Evolutionary conservation across 352 stramenopile genomes (phyloP), one percentile per base, ranked within the genome.

Genomic region (Thalassiosira hispida): DNA sequence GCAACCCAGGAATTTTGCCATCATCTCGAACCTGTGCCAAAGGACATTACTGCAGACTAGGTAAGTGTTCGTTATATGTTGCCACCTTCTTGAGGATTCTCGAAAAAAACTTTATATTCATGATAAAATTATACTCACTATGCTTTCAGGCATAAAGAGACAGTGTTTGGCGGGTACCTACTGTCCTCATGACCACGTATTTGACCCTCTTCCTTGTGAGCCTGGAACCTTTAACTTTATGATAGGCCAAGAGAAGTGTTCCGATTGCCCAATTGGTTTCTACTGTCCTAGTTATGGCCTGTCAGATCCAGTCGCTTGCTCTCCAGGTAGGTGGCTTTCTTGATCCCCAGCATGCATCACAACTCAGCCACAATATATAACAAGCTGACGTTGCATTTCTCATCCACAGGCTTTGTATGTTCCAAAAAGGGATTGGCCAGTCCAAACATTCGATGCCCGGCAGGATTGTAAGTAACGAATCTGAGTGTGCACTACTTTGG

Each of bases 171-270:
- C 94, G 2, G 96, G 95, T 1, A 97, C 93, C 0, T 97, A 96
- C 68, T 99, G 97, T 70, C 96, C 97, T 9, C 52, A 87, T 14
- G 88, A 87, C 20, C 94, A 96, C 9, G 80, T 96, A 23, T 90
- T 89, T 38, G 84, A 95, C 4, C 96, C 97, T 0, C 73, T 98
- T 8, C 85, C 94, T 1, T 99, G 97, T 85, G 88, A 91, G 9
- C 96, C 96, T 25, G 96, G 96, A 1, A 91, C 82, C 11, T 99
- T 98, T 81, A 98, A 98, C 63, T 95, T 87, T 0, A 97, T 98
- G 95, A 88, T 97, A 27, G 94, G 87, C 9, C 96, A 98, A 72
- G 64, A 85, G 0, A 87, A 91, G 55, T 99, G 97, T 79, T 95
- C 89, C 0, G 55, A 67, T 0, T 99, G 97, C 78, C 95, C 94